phyloP scores from a whole-genome alignment of 495 filamentous ascomycete genomes.

The Aspergillus baeticus region DNA sequence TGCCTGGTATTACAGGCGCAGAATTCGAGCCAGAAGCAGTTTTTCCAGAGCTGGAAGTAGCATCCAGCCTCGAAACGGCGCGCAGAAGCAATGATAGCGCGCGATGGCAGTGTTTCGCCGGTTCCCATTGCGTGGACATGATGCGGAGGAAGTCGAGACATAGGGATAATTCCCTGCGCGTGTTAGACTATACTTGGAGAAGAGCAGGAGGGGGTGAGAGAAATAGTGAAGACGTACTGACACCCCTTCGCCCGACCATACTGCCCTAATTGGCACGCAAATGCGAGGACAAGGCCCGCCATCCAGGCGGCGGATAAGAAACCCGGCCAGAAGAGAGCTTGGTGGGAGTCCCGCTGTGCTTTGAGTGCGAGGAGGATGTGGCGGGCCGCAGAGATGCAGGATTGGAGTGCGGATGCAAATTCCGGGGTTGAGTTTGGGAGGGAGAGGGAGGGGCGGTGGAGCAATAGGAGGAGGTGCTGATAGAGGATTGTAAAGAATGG shows the following conservation, averaged over 20 bases:
- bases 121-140: constrained; percentile 43
- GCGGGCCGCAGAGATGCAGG: constrained; percentile 39
- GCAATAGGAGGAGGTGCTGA: constrained; percentile 66
- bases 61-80: constrained; percentile 15
- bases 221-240: constrained; percentile 23
- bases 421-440: constrained; percentile 32
- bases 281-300: constrained; percentile 40
- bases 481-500: constrained; percentile 59
- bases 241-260: constrained; percentile 35
- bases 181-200: neutral
- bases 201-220: neutral
- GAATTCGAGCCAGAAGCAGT: neutral
- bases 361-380: constrained; percentile 35
- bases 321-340: constrained; percentile 43
- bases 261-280: constrained; percentile 41
- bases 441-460: constrained; percentile 48
- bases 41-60: constrained; percentile 5
- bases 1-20: too few relatives aligned
- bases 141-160: constrained; percentile 30
- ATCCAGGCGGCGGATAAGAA: constrained; percentile 43
- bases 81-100: constrained; percentile 30
- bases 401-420: constrained; percentile 41
- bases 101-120: constrained; percentile 37
- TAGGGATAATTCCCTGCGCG: constrained; percentile 34
- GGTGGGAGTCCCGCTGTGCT: constrained; percentile 26